These are phyloP conservation scores for Mycena leptocephala DNA, from an alignment of 768 basidiomycete genomes.

Conservation along the genomic window DNA sequence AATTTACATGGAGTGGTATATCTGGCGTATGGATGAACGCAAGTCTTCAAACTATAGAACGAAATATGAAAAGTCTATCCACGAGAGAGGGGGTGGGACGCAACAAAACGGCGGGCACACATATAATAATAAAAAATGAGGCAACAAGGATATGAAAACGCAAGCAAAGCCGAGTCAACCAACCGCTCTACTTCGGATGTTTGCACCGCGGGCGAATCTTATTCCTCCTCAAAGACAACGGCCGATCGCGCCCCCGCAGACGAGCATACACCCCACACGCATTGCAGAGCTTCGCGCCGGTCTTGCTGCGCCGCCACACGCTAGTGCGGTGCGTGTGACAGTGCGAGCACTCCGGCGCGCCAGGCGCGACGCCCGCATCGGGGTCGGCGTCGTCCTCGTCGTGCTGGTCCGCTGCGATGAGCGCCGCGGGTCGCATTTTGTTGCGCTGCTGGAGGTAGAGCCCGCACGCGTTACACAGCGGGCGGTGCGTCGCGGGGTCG, in stretches of 20 bases:
- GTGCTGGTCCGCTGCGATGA: slow-evolving; percentile 21
- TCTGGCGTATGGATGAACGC: too few species aligned
- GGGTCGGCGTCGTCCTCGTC: neutral
- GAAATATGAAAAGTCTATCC: neutral
- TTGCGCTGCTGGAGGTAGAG: slow-evolving; percentile 27
- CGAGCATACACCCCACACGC: slow-evolving; percentile 29
- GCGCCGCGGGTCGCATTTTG: slow-evolving; percentile 21
- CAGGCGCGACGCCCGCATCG: neutral
- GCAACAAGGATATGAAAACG: neutral
- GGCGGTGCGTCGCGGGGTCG: slow-evolving; percentile 13
- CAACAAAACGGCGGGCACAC: neutral
- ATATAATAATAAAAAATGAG: too few species aligned
- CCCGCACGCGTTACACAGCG: slow-evolving; percentile 24
- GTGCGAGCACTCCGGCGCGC: slow-evolving; percentile 21
- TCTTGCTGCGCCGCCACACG: slow-evolving; percentile 30
- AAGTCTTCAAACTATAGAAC: neutral
- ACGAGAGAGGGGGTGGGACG: neutral
- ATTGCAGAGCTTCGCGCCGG: slow-evolving; percentile 22
- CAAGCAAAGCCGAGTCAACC: neutral
- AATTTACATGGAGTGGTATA: neutral
- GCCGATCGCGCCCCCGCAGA: slow-evolving; percentile 16
- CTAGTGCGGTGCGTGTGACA: slow-evolving; percentile 24
- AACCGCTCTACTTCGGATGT: neutral
- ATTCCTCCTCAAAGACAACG: slow-evolving; percentile 17
- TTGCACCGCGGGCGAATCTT: slow-evolving; percentile 20